A percentile compares a stretch with the other conserved stretches of the same genome.
Conservation (phyloP, 495 filamentous ascomycete genomes). For the Penicillium cinerascens region DNA sequence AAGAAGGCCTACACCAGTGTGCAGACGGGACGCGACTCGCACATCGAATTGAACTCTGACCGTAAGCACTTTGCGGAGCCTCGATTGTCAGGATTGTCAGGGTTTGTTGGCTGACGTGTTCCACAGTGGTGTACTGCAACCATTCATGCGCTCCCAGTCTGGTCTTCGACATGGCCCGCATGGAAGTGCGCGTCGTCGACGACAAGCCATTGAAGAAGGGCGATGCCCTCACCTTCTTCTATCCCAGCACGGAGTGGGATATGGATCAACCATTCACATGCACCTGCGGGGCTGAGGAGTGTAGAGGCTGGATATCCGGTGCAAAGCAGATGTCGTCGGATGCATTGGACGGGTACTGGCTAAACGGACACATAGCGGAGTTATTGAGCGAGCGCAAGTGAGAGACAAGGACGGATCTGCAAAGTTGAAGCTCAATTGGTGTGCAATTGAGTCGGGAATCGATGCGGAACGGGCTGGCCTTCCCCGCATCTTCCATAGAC, state of each 20-base stretch:
- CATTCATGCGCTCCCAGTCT: slow-evolving; percentile 68
- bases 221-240: slow-evolving; percentile 74
- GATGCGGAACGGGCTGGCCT: neutral
- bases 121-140: slow-evolving; percentile 62
- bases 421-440: neutral
- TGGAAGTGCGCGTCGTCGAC: slow-evolving; percentile 58
- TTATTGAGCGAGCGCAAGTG: slow-evolving; percentile 23
- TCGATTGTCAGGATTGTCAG: neutral
- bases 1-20: slow-evolving; percentile 68
- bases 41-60: slow-evolving; percentile 73
- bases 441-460: neutral
- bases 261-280: slow-evolving; percentile 75
- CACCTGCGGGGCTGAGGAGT: slow-evolving; percentile 48
- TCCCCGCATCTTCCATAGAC: neutral
- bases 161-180: slow-evolving; percentile 64
- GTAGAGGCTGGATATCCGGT: slow-evolving; percentile 33
- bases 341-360: slow-evolving; percentile 34
- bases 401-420: neutral
- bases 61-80: neutral
- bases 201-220: slow-evolving; percentile 52
- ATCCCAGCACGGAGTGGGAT: slow-evolving; percentile 71
- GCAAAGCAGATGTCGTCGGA: slow-evolving; percentile 29
- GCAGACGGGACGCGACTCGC: slow-evolving; percentile 56
- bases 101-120: neutral
- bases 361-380: slow-evolving; percentile 36